A percentile compares a stretch with the other conserved stretches of the same genome.
Evolutionary conservation across 768 basidiomycete genomes (phyloP).

Genomic region (Boletus rubroflammeus): DNA sequence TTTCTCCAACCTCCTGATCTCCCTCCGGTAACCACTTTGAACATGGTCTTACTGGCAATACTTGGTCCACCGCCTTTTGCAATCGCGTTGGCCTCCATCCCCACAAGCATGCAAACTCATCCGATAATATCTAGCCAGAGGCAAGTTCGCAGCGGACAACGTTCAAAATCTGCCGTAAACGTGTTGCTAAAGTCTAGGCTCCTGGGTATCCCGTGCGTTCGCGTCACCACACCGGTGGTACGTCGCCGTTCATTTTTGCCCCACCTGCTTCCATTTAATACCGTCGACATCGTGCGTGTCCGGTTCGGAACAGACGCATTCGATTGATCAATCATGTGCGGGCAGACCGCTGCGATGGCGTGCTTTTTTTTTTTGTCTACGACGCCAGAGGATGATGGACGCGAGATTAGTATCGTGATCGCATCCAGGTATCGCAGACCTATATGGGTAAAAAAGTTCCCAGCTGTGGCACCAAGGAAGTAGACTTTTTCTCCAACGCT

Average conservation of each 20-base stretch:
- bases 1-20: constrained; percentile 3
- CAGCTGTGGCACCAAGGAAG: neutral
- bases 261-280: neutral
- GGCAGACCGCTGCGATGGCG: neutral
- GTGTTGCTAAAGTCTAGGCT: neutral
- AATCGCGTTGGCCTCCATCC: too few species aligned
- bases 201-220: neutral
- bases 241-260: constrained; percentile 13
- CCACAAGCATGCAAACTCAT: neutral
- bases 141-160: neutral
- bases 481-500: neutral
- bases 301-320: neutral
- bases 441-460: neutral
- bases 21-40: constrained; percentile 1
- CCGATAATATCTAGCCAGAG: constrained; percentile 1
- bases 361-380: neutral
- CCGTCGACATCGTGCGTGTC: constrained; percentile 3
- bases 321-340: neutral
- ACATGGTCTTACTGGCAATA: too few species aligned
- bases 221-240: constrained; percentile 9
- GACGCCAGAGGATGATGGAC: neutral
- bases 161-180: constrained; percentile 3
- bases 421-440: neutral
- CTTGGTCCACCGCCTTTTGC: too few species aligned
- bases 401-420: neutral